Base-by-base conservation (phyloP, 345 rosid species). In the Xanthoceras sorbifolium region DNA sequence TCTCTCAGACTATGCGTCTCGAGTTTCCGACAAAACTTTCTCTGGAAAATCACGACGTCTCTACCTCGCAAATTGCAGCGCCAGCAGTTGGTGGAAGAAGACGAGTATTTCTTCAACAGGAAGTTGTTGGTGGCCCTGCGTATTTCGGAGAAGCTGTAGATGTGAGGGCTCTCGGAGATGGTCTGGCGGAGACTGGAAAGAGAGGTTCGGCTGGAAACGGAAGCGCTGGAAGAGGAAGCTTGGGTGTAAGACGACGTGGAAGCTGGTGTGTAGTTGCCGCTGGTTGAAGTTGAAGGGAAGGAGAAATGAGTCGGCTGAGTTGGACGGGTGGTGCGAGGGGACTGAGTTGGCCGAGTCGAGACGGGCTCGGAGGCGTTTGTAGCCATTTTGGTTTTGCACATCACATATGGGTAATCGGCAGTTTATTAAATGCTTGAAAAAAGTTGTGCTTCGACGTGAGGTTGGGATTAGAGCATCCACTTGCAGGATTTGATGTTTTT, bases 121-220 rank as follows among this genome's bases (percentile, higher is more conserved):
- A 95, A 95, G 70, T 87, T 90, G 90, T 95, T 95, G 64, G 97
- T 95, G 81, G 98, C 94, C 46, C 90, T 55, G 28, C 97, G 97
- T 25, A 95, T 90, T 79, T 93, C 97, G 73, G 89, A 72, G 84
- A 93, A 80, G 85, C 84, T 82, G 88, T 95, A 95, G 82, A 95
- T 86, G 82, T 86, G 88, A 17, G 95, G 91, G 34, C 78, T 90
- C 46, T 93, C 92, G 5, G 98, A 88, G 72, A 93, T 77, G 31
- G 89, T 83, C 1, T 79, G 84, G 25, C 92, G 91, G 84, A 94
- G 88, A 80, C 90, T 84, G 74, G 98, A 78, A 76, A 90, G 89
- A 10, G 98, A 90, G 70, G 90, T 42, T 3, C 82, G 77, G 69
- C 86, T 82, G 2, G 85, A 79, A 57, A 4, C 66, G 5, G 85